Conservation (phyloP, 805 yeast genomes). For the Priceomyces haplophilus region DNA sequence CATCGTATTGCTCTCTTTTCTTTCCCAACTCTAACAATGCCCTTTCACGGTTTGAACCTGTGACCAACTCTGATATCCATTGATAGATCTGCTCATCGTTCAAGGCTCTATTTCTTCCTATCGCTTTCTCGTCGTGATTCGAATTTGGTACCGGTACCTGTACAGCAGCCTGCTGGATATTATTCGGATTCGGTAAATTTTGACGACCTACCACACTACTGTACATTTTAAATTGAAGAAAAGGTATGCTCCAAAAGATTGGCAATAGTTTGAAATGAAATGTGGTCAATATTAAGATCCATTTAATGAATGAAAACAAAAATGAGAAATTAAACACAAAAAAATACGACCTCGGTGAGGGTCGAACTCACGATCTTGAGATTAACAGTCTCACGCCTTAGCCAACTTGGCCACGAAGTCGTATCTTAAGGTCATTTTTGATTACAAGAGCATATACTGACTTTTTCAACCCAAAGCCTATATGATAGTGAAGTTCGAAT, state of each 20-base stretch:
- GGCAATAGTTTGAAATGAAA: no score
- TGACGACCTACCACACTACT: constrained; percentile 11
- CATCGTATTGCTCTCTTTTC: constrained; percentile 92
- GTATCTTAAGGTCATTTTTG: constrained; percentile 3
- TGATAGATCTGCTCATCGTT: constrained; percentile 78
- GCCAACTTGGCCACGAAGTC: constrained; percentile 31
- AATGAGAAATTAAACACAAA: constrained; percentile 5
- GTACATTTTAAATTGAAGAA: constrained; percentile 5
- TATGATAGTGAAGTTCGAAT: no score
- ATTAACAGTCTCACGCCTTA: constrained; percentile 29
- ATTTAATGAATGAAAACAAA: background rate
- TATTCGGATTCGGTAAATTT: background rate
- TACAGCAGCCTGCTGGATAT: background rate
- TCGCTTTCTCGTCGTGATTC: constrained; percentile 5
- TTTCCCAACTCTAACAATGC: constrained; percentile 90
- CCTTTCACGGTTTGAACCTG: constrained; percentile 89
- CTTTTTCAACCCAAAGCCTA: no score
- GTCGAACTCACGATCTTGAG: constrained; percentile 26
- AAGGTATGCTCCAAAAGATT: background rate
- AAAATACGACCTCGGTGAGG: constrained; percentile 24
- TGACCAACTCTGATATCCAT: constrained; percentile 86
- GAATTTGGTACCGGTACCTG: background rate
- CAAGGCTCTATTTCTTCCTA: constrained; percentile 26
- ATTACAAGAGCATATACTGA: no score
- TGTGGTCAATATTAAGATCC: background rate